Conservation (phyloP, 768 basidiomycete species). For the Pleurotus salmoneostramineus region DNA sequence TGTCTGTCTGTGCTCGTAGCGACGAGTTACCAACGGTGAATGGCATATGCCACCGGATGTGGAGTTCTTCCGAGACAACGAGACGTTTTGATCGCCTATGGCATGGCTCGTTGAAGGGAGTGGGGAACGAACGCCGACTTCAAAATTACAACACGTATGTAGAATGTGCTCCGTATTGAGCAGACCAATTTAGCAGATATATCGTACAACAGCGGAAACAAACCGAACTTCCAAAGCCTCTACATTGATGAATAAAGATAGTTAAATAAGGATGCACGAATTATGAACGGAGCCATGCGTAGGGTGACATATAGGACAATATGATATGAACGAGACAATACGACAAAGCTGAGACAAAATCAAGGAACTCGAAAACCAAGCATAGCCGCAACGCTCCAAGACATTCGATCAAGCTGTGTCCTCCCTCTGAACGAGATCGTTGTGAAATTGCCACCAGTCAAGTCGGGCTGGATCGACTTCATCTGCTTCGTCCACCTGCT, state of each 20-base stretch:
- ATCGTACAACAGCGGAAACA: not conserved
- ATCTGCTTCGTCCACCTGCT: conserved; percentile 15
- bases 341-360: not conserved
- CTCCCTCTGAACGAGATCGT: conserved; percentile 34
- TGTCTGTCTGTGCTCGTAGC: not conserved
- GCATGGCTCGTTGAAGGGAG: too few species aligned
- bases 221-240: not conserved
- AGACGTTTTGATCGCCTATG: not conserved
- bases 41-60: not conserved
- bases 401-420: not conserved
- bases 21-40: not conserved
- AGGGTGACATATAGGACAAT: not conserved
- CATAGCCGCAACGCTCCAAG: not conserved
- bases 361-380: not conserved
- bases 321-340: not conserved
- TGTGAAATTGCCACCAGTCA: conserved; percentile 59
- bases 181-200: not conserved
- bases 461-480: conserved; percentile 35
- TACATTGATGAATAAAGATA: not conserved
- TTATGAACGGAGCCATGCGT: not conserved
- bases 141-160: too few species aligned
- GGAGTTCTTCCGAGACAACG: not conserved
- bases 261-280: not conserved
- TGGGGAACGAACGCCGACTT: too few species aligned
- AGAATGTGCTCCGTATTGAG: not conserved